A percentile compares a stretch with the other conserved stretches of the same genome.
phyloP scores from a whole-genome alignment of 1,139 yeast genomes.

The Candida sp. region DNA sequence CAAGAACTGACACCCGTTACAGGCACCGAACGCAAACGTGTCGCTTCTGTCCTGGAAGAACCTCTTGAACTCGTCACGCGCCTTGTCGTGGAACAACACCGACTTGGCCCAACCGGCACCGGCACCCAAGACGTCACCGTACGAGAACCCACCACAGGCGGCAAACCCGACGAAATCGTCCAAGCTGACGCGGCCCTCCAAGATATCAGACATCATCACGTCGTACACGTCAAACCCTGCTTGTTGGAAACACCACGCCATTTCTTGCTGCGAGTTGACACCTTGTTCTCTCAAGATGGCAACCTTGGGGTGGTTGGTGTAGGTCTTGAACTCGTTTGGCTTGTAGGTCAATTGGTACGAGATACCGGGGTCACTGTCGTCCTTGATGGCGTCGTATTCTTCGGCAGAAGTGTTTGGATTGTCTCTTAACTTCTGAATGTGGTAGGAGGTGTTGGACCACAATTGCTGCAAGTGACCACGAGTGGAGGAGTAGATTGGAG shows the following conservation, averaged over 20 bases:
- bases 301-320: conserved; percentile 71
- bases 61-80: conserved; percentile 73
- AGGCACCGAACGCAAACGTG: conserved; percentile 98
- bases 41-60: conserved; percentile 89
- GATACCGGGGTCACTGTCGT: conserved; percentile 91
- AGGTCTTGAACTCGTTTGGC: conserved; percentile 22
- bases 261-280: conserved; percentile 97
- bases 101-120: conserved; percentile 99
- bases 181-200: conserved; percentile 73
- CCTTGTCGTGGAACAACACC: conserved; percentile 82
- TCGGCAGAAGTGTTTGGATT: conserved; percentile 91
- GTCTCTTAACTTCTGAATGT: conserved; percentile 91
- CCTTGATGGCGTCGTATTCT: conserved; percentile 76
- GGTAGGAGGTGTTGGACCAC: conserved; percentile 92
- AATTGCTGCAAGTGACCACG: conserved; percentile 78
- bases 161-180: conserved; percentile 91
- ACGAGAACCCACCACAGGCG: conserved; percentile 99
- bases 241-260: conserved; percentile 97
- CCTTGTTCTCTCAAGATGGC: conserved; percentile 99
- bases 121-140: conserved; percentile 99
- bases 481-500: conserved; percentile 50
- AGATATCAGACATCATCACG: conserved; percentile 95
- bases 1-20: conserved; percentile 98
- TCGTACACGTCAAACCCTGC: conserved; percentile 96
- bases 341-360: conserved; percentile 77